Conservation (phyloP, 345 rosid genomes). For the sweet orange (Citrus sinensis) region DVS_A1.0 CM039163.1:22782001-22782500, state of each 20-base stretch:
- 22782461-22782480: neutral
- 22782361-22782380: neutral
- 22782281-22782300: neutral
- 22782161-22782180: slow-evolving; percentile 40
- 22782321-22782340: neutral
- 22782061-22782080: neutral
- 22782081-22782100: neutral
- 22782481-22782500: neutral
- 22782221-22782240: slow-evolving; percentile 89
- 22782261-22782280: slow-evolving; percentile 56
- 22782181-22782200: slow-evolving; percentile 66
- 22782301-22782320: neutral
- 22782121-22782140: neutral
- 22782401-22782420: neutral
- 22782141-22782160: slow-evolving; percentile 29
- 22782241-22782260: slow-evolving; percentile 86
- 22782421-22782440: neutral
- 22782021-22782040: too few relatives aligned
- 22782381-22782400: too few relatives aligned
- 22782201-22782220: slow-evolving; percentile 87
- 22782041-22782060: neutral
- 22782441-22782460: neutral
- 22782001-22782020: neutral
- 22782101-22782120: too few relatives aligned
- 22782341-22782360: neutral